Evolutionary conservation across 257 asterid species (phyloP), one percentile per base, ranked within the genome.

Genomic region (Lycium ferocissimum): DNA sequence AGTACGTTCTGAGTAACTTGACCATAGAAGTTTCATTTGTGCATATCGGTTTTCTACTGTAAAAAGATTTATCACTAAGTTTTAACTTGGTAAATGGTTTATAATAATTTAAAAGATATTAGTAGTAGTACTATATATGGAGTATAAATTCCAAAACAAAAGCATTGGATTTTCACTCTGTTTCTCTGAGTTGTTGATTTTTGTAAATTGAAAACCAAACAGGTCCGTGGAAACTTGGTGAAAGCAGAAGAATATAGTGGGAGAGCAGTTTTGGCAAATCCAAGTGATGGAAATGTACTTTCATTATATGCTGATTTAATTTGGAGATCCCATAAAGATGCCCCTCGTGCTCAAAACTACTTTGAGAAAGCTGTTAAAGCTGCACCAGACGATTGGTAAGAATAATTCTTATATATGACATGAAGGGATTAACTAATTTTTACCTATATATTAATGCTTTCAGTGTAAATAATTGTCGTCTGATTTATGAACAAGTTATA

Each of bases 161-260:
- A n/a, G n/a, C n/a, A n/a, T n/a, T n/a, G n/a, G n/a, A n/a, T n/a
- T n/a, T n/a, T n/a, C n/a, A n/a, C 73, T 35, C 18, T 67, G 8
- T 69, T 69, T 9, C 14, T 38, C 38, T 1, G 38, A 69, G 26
- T 38, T 43, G 9, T 45, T 45, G 22, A 53, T 37, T 80, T 80
- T 10, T 62, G 13, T 62, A n/a, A 81, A 45, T 43, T 63, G 38
- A 59, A 35, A 45, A 43, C 7, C 3, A 22, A 83, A 58, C 87
- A 92, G 95, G 73, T 90, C 12, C 75, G 87, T 5, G 91, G 89
- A 12, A 92, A 92, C 71, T 37, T 80, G 1, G 78, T 35, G 13
- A 91, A 83, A 83, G 94, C 93, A 3, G 91, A 93, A 83, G 92
- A 88, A 80, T 91, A 91, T 11, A 90, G 88, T 87, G 93, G 85